phyloP scores from a whole-genome alignment of 2,329 filamentous ascomycete species.

The Curvularia verruculosa region DNA sequence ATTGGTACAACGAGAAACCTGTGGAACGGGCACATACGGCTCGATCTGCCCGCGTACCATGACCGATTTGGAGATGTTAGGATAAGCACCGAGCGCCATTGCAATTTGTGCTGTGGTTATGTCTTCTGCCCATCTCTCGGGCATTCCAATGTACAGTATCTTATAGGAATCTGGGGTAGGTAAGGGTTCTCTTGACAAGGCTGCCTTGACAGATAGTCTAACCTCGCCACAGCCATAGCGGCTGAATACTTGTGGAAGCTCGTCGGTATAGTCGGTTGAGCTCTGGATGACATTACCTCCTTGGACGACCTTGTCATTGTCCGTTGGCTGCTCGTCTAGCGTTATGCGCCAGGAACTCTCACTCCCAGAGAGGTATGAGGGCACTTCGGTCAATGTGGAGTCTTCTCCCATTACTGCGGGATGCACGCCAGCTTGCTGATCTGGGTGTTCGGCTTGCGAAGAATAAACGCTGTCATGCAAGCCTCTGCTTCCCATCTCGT shows the following conservation, averaged over 20 bases:
- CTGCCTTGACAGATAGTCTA: constrained; percentile 37
- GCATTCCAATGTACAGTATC: constrained; percentile 42
- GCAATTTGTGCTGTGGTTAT: constrained; percentile 39
- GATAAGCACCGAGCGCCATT: constrained; percentile 40
- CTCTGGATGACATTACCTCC: constrained; percentile 32
- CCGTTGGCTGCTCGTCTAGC: constrained; percentile 33
- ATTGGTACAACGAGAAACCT: constrained; percentile 36
- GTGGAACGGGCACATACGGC: constrained; percentile 37
- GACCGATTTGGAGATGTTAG: constrained; percentile 42
- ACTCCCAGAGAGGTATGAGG: constrained; percentile 31
- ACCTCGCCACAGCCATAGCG: constrained; percentile 37
- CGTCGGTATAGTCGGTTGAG: constrained; percentile 29
- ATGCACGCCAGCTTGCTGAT: constrained; percentile 26
- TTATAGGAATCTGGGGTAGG: constrained; percentile 39
- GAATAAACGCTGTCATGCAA: constrained; percentile 29
- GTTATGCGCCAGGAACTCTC: constrained; percentile 27
- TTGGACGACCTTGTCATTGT: constrained; percentile 17
- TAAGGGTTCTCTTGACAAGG: constrained; percentile 33
- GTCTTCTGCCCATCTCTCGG: constrained; percentile 40
- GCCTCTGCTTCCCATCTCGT: constrained; percentile 29
- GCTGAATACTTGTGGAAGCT: constrained; percentile 34
- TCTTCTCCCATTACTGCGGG: constrained; percentile 28
- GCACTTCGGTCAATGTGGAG: constrained; percentile 41
- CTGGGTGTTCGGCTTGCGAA: constrained; percentile 23
- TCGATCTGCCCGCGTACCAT: constrained; percentile 45